phyloP scores from a whole-genome alignment of 768 basidiomycete genomes.

The Boletus reticulatus region DNA sequence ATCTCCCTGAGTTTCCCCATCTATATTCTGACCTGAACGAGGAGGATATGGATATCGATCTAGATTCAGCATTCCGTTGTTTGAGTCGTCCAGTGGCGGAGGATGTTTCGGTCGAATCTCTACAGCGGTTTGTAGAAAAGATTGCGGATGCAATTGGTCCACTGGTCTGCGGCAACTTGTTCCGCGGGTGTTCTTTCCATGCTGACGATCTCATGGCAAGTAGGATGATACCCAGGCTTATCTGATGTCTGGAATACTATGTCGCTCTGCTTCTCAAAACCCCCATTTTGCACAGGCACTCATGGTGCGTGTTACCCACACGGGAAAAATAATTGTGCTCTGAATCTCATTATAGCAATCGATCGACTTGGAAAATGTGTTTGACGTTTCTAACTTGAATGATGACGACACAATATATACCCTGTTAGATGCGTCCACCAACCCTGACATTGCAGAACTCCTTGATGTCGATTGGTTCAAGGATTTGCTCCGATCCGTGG shows the following conservation, averaged over 20 bases:
- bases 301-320: conserved; percentile 37
- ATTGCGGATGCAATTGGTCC: conserved; percentile 54
- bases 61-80: conserved; percentile 54
- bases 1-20: conserved; percentile 68
- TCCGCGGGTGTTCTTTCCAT: not conserved
- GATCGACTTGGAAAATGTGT: conserved; percentile 53
- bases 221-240: conserved; percentile 58
- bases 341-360: conserved; percentile 44
- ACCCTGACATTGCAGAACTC: conserved; percentile 58
- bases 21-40: conserved; percentile 60
- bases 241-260: conserved; percentile 59
- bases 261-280: conserved; percentile 63
- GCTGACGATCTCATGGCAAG: conserved; percentile 5
- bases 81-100: conserved; percentile 60
- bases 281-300: conserved; percentile 42
- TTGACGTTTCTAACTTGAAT: conserved; percentile 52
- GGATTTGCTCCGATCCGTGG: conserved; percentile 20
- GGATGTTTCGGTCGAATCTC: conserved; percentile 45
- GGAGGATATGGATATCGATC: conserved; percentile 50
- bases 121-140: conserved; percentile 54
- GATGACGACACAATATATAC: conserved; percentile 49
- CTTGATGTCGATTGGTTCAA: conserved; percentile 40
- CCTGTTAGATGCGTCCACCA: conserved; percentile 64
- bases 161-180: conserved; percentile 43
- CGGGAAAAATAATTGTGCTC: not conserved